These are phyloP conservation scores for Trichoderma sp. DNA, from an alignment of 2,329 filamentous ascomycete genomes.

Conservation along the genomic window DNA sequence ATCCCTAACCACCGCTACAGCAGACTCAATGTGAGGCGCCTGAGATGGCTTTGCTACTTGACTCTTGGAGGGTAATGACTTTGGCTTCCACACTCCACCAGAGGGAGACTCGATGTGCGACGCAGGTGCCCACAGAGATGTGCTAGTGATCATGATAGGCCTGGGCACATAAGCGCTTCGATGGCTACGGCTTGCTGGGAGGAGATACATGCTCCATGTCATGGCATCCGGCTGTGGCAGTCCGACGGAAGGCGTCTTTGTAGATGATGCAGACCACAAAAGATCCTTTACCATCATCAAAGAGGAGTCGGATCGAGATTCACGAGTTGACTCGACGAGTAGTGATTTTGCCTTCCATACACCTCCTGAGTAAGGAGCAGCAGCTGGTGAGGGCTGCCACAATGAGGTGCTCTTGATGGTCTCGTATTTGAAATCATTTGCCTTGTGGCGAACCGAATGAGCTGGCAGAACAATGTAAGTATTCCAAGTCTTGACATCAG, in stretches of 20 bases:
- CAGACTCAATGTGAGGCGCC: not conserved
- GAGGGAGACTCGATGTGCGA: not conserved
- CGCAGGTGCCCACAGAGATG: conserved; percentile 36
- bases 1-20: not conserved
- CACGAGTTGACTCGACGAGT: not conserved
- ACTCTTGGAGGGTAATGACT: not conserved
- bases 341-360: not conserved
- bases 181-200: not conserved
- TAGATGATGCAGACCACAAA: not conserved
- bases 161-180: conserved; percentile 24
- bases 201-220: conserved; percentile 3
- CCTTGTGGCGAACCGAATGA: not conserved
- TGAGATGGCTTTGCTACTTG: not conserved
- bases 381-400: conserved; percentile 31
- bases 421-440: conserved; percentile 28
- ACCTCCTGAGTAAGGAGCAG: not conserved
- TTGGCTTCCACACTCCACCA: not conserved
- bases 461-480: not conserved
- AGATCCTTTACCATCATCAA: not conserved
- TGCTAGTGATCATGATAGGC: conserved; percentile 38
- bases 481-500: not conserved
- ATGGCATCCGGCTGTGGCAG: not conserved
- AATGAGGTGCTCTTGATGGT: conserved; percentile 40
- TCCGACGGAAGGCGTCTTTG: not conserved
- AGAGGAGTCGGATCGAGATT: not conserved